Percentiles rank a stretch among this genome's conserved stretches.
phyloP scores from a whole-genome alignment of 2,329 filamentous ascomycete genomes.

The Diaporthe sp. region DNA sequence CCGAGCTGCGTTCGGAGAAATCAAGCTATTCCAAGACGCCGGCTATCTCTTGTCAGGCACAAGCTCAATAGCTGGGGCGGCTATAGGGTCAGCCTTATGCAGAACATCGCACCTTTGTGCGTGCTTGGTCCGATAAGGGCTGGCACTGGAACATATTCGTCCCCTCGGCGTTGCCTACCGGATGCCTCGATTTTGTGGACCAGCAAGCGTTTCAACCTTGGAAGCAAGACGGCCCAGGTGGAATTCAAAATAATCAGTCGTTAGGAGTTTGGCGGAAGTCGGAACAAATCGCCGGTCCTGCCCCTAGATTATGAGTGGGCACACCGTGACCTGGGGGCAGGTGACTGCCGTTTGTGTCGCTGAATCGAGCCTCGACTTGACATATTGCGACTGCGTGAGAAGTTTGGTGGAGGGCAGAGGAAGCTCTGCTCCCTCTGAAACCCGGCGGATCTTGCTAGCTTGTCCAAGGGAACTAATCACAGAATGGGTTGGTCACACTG shows the following conservation, averaged over 20 bases:
- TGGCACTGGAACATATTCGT: not conserved
- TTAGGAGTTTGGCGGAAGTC: not conserved
- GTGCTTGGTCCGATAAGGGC: not conserved
- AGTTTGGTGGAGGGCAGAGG: no score
- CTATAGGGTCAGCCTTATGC: not conserved
- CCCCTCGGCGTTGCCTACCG: not conserved
- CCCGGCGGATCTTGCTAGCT: not conserved
- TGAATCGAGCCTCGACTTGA: no score
- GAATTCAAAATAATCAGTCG: not conserved
- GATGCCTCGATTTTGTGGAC: constrained; percentile 2
- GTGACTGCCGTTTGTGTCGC: not conserved
- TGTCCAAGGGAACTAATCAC: not conserved
- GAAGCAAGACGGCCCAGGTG: not conserved
- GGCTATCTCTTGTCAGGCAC: constrained; percentile 8
- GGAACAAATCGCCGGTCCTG: not conserved
- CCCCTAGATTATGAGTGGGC: not conserved
- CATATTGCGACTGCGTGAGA: no score
- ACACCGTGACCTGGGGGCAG: not conserved
- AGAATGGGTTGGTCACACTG: not conserved
- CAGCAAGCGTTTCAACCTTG: not conserved
- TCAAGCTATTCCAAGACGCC: constrained; percentile 24
- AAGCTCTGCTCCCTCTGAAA: not conserved
- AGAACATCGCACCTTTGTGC: not conserved
- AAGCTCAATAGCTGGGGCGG: not conserved
- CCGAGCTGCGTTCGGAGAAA: constrained; percentile 3